Percentiles rank a stretch among this genome's conserved stretches.
phyloP scores from a whole-genome alignment of 306 rosid genomes.

The Malus sieversii region DNA sequence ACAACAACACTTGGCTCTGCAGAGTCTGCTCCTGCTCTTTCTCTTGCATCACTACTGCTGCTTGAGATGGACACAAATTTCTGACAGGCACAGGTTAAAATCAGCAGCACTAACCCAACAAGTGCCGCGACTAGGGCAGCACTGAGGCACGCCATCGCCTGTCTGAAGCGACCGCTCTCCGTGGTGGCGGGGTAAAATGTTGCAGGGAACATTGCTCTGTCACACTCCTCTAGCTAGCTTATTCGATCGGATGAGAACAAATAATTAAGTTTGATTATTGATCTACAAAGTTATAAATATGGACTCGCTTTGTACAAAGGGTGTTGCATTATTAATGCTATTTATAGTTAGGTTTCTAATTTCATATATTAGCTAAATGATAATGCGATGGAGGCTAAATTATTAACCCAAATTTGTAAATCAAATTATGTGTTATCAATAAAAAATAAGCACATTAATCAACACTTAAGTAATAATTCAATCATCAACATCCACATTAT shows the following conservation, averaged over 20 bases:
- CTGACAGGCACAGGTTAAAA: background rate
- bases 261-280: background rate
- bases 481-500: too few species aligned
- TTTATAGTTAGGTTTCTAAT: too few species aligned
- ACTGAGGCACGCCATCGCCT: too few species aligned
- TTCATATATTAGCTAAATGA: background rate
- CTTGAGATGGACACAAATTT: background rate
- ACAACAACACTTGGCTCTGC: background rate
- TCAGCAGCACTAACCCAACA: background rate
- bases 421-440: too few species aligned
- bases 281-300: background rate
- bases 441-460: too few species aligned
- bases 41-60: background rate
- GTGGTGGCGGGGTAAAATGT: background rate
- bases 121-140: too few species aligned
- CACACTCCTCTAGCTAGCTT: too few species aligned
- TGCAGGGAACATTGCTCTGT: background rate
- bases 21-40: background rate
- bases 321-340: background rate
- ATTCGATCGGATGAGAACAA: background rate
- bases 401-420: too few species aligned
- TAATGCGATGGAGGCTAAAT: too few species aligned
- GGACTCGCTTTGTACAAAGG: background rate
- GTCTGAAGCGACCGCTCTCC: background rate
- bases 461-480: too few species aligned